Base-by-base conservation (phyloP, 2,329 filamentous ascomycete species). In the Alternaria arbusti region DNA sequence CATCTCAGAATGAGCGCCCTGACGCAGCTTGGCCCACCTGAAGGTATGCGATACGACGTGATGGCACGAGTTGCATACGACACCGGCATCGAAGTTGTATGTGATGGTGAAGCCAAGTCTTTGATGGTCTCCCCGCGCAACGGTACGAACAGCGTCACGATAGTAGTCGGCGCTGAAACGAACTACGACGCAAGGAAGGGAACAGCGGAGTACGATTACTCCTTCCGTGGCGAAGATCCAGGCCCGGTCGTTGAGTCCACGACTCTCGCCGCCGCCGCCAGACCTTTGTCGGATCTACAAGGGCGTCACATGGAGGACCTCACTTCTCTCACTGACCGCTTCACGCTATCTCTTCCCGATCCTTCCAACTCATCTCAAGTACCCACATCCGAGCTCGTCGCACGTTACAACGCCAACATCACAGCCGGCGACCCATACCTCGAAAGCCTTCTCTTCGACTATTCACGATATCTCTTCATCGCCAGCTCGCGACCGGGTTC, bases 401-500 rank as follows among this genome's bases (percentile, higher is more conserved):
- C 64, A 5, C 64, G 72, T 13, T 81, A 81, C 52, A 67, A 67
- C 17, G 67, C 70, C 13, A 70, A 63, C 0, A 61, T 66, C 17
- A 68, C 61, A 0, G 58, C 64, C 1, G 81, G 84, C 2, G 83
- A 88, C 57, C 85, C 86, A 0, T 87, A 82, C 40, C 74, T 89
- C 2, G 85, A 88, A 54, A 80, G 78, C 3, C 76, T 88, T 1
- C 79, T 87, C 4, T 87, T 88, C 64, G 83, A 86, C 65, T 86
- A 84, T 52, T 82, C 82, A 5, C 82, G 85, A 7, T 84, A 88
- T 57, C 79, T 89, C 1, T 81, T 89, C 59, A 86, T 89, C 52
- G 83, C 83, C 0, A 86, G 85, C 0, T 87, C 85, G 4, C 81
- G 87, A 3, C 74, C 79, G 0, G 84, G 83, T 36, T 73, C 73